These are phyloP conservation scores for Plasmodium vivax DNA, from an alignment of 169 alveolate species.

Conservation along the genomic window DNA sequence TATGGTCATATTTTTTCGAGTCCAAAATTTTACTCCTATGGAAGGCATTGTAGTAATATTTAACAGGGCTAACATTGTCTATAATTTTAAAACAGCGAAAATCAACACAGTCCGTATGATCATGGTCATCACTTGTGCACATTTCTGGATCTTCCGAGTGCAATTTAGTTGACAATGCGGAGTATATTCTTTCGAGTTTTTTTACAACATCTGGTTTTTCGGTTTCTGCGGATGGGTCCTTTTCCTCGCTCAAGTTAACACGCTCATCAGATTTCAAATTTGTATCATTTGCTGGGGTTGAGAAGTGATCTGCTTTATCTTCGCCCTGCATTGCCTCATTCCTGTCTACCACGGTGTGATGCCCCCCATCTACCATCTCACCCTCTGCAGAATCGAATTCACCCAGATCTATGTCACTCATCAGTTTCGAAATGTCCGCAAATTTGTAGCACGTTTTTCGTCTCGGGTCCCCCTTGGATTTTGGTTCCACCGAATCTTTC, in stretches of 20 bases:
- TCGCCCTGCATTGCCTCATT: constrained; percentile 7
- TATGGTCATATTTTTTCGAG: constrained; percentile 54
- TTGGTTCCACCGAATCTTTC: neutral
- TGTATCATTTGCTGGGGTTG: neutral
- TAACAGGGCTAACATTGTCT: constrained; percentile 53
- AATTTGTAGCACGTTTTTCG: constrained; percentile 35
- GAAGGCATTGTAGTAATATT: constrained; percentile 60
- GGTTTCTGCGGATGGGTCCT: constrained; percentile 3
- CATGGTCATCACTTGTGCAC: constrained; percentile 24
- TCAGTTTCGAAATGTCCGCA: constrained; percentile 26
- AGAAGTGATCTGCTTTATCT: neutral
- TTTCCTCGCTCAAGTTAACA: constrained; percentile 9
- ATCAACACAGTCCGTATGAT: constrained; percentile 54
- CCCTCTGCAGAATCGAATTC: constrained; percentile 16
- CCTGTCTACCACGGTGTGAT: neutral
- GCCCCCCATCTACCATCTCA: neutral
- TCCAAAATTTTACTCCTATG: constrained; percentile 60
- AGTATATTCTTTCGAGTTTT: constrained; percentile 36
- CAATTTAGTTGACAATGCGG: constrained; percentile 47
- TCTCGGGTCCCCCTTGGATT: neutral
- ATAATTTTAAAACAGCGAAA: constrained; percentile 59
- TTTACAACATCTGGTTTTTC: constrained; percentile 62
- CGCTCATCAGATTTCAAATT: neutral
- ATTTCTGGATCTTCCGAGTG: constrained; percentile 57
- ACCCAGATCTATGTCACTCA: constrained; percentile 6